These are phyloP conservation scores for Adansonia digitata DNA, from an alignment of 345 rosid species.

Conservation along the genomic window DNA sequence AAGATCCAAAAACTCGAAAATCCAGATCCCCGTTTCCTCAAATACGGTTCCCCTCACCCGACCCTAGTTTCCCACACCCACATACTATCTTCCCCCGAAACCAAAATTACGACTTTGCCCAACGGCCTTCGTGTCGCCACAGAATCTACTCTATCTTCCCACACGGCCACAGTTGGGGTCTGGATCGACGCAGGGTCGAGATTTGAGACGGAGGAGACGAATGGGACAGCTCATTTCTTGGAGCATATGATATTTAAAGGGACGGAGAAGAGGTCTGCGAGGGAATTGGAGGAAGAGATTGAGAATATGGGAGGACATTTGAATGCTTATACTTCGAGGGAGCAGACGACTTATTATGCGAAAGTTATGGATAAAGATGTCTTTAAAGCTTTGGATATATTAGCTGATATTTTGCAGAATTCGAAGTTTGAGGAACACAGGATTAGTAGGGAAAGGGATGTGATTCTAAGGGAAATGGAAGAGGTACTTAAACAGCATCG, in stretches of 20 bases:
- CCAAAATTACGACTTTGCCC: constrained; percentile 77
- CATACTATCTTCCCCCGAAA: constrained; percentile 84
- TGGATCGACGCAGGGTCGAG: constrained; percentile 99
- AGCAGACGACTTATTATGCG: constrained; percentile 94
- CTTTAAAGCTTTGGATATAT: constrained; percentile 59
- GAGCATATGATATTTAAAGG: constrained; percentile 99
- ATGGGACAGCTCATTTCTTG: constrained; percentile 92
- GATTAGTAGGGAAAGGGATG: constrained; percentile 70
- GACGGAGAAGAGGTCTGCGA: constrained; percentile 59
- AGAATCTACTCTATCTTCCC: constrained; percentile 72
- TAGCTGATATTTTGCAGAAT: constrained; percentile 95
- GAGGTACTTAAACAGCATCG: constrained; percentile 41
- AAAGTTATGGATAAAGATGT: constrained; percentile 85
- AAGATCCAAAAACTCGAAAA: constrained; percentile 67
- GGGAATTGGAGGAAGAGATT: constrained; percentile 81
- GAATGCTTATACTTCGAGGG: constrained; percentile 96
- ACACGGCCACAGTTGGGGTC: constrained; percentile 94
- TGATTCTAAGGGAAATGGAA: constrained; percentile 75
- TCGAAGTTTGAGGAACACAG: constrained; percentile 64
- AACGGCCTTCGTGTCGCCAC: constrained; percentile 93
- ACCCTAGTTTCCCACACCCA: constrained; percentile 55
- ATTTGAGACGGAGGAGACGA: constrained; percentile 80
- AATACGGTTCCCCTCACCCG: constrained; percentile 87
- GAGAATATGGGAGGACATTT: constrained; percentile 98
- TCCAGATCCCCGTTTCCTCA: constrained; percentile 86